These are phyloP conservation scores for Talaromyces proteolyticus DNA, from an alignment of 495 filamentous ascomycete species.

Conservation along the genomic window DNA sequence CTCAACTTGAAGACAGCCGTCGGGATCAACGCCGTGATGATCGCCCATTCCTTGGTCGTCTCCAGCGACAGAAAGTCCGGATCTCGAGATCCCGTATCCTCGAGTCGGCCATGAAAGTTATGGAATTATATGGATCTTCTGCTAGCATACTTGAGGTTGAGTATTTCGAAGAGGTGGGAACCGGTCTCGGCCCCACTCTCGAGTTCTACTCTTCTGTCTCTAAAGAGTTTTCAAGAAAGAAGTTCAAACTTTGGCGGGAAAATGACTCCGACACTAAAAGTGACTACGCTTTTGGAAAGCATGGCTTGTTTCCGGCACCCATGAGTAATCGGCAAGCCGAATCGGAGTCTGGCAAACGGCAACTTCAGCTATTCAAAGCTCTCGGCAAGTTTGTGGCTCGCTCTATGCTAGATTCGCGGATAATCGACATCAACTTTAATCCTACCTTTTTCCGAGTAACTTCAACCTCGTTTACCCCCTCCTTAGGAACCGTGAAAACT, in stretches of 20 bases:
- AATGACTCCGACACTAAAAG: conserved; percentile 69
- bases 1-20: conserved; percentile 73
- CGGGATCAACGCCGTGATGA: conserved; percentile 83
- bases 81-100: conserved; percentile 90
- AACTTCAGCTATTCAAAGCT: conserved; percentile 84
- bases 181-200: conserved; percentile 90
- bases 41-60: conserved; percentile 82
- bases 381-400: conserved; percentile 97
- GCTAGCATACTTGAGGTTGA: conserved; percentile 95
- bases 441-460: conserved; percentile 94
- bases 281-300: conserved; percentile 82
- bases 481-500: conserved; percentile 83
- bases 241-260: conserved; percentile 92
- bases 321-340: conserved; percentile 74
- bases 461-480: conserved; percentile 67
- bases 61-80: conserved; percentile 95
- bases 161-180: conserved; percentile 98
- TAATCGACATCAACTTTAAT: conserved; percentile 97
- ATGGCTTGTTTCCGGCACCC: conserved; percentile 88
- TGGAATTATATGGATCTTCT: conserved; percentile 96
- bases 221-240: conserved; percentile 95
- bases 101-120: conserved; percentile 97
- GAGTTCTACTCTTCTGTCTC: conserved; percentile 99
- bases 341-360: conserved; percentile 71
- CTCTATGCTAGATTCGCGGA: conserved; percentile 96